Conservation (phyloP, 345 rosid genomes). For the Camelina hispida region DNA sequence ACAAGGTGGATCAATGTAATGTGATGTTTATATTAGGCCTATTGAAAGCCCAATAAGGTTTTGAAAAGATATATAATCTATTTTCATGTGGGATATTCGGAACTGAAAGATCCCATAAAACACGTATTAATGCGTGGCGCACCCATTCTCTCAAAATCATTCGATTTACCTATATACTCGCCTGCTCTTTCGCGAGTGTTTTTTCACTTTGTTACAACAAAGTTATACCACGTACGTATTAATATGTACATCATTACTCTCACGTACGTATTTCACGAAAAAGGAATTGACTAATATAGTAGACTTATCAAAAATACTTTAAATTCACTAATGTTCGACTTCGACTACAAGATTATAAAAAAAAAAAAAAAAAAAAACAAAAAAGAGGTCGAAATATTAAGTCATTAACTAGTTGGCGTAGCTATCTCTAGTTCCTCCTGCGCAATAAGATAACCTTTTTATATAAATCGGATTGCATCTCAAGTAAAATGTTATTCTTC, state of each 20-base stretch:
- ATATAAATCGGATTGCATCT: constrained; percentile 20
- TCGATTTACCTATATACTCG: not conserved
- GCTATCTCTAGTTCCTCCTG: not conserved
- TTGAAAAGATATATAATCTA: too few relatives aligned
- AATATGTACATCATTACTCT: too few relatives aligned
- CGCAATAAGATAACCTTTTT: constrained; percentile 19
- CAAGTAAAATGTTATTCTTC: constrained; percentile 25
- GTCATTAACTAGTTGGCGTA: not conserved
- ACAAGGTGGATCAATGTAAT: not conserved
- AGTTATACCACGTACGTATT: not conserved
- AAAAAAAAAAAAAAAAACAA: too few relatives aligned
- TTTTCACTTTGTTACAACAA: not conserved
- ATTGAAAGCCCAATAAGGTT: not conserved
- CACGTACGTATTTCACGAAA: not conserved
- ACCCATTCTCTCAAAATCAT: too few relatives aligned
- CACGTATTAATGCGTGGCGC: too few relatives aligned
- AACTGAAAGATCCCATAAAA: too few relatives aligned
- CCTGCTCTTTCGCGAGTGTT: not conserved
- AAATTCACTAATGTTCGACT: not conserved
- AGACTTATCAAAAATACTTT: not conserved
- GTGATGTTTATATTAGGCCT: constrained; percentile 11
- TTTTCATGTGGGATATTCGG: too few relatives aligned
- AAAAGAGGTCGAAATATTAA: not conserved
- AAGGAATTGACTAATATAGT: too few relatives aligned
- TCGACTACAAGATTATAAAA: not conserved